Evolutionary conservation across 768 basidiomycete species (phyloP).

Genomic region (Thelephora aurantiotincta): DNA sequence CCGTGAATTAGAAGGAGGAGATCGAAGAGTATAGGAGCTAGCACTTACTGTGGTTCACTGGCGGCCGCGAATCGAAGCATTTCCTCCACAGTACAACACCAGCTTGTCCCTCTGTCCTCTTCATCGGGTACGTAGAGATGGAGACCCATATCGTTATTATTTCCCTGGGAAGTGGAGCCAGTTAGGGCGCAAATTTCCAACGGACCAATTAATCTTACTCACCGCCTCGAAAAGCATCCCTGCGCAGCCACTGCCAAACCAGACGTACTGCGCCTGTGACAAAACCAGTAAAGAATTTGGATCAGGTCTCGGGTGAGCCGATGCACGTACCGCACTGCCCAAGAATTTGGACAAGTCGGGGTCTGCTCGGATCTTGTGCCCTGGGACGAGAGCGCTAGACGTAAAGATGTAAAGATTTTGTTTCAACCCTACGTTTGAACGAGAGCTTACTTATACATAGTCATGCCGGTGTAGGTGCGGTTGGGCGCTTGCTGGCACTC

Average conservation of each 20-base stretch:
- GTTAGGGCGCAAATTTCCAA: too few relatives aligned
- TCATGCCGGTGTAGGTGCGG: conserved; percentile 10
- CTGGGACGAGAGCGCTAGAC: conserved; percentile 3
- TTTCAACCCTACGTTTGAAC: background rate
- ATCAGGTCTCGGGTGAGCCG: background rate
- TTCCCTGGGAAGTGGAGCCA: conserved; percentile 1
- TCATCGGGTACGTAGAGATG: conserved; percentile 13
- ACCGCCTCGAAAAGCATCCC: conserved; percentile 5
- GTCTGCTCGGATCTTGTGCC: conserved; percentile 1
- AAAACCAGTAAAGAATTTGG: background rate
- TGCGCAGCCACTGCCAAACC: conserved; percentile 5
- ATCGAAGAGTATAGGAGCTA: background rate
- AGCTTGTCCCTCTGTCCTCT: conserved; percentile 5
- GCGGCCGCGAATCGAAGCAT: background rate
- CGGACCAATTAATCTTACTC: background rate
- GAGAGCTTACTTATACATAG: conserved; percentile 15
- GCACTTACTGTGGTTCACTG: conserved; percentile 8
- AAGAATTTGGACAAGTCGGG: conserved; percentile 2
- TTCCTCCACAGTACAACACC: conserved; percentile 2
- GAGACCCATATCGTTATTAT: conserved; percentile 10
- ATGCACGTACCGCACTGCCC: background rate
- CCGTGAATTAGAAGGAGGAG: background rate
- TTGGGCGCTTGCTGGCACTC: conserved; percentile 5
- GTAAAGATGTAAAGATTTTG: background rate
- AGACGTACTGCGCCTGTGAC: conserved; percentile 1